Evolutionary conservation across 2,329 filamentous ascomycete genomes (phyloP).

Genomic region (Trichoderma oligosporum): DNA sequence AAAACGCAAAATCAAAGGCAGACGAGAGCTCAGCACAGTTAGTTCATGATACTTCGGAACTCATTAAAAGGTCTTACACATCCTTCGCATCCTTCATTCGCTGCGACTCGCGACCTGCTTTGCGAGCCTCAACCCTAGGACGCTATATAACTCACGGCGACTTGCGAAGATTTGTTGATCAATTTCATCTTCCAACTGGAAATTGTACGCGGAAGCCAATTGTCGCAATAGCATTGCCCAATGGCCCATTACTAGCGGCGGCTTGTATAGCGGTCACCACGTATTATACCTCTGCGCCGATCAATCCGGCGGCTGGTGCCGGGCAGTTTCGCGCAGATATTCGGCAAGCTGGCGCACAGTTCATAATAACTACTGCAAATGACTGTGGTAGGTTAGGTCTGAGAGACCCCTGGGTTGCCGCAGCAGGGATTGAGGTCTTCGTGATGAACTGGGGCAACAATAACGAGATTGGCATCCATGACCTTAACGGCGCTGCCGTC

Average conservation of each 20-base stretch:
- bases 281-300: constrained; percentile 50
- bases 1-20: constrained; percentile 32
- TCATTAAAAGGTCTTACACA: constrained; percentile 32
- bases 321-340: constrained; percentile 52
- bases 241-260: constrained; percentile 51
- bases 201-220: constrained; percentile 36
- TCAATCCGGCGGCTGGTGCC: constrained; percentile 46
- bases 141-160: constrained; percentile 32
- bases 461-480: constrained; percentile 35
- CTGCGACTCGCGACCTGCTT: constrained; percentile 27
- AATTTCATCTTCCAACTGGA: constrained; percentile 32
- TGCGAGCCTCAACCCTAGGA: constrained; percentile 27
- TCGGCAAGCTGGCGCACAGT: constrained; percentile 42
- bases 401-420: constrained; percentile 26
- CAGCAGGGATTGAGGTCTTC: constrained; percentile 38
- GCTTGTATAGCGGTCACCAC: constrained; percentile 47
- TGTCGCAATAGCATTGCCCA: constrained; percentile 50
- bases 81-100: constrained; percentile 40
- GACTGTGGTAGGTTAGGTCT: constrained; percentile 42
- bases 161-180: constrained; percentile 32
- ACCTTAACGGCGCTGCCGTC: constrained; percentile 20
- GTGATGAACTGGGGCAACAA: constrained; percentile 37
- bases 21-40: constrained; percentile 20
- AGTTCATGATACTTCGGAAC: constrained; percentile 22
- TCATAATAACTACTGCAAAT: constrained; percentile 43